A percentile compares a stretch with the other conserved stretches of the same genome.
phyloP scores from a whole-genome alignment of 2,329 filamentous ascomycete genomes.

The Colletotrichum camelliae region DNA sequence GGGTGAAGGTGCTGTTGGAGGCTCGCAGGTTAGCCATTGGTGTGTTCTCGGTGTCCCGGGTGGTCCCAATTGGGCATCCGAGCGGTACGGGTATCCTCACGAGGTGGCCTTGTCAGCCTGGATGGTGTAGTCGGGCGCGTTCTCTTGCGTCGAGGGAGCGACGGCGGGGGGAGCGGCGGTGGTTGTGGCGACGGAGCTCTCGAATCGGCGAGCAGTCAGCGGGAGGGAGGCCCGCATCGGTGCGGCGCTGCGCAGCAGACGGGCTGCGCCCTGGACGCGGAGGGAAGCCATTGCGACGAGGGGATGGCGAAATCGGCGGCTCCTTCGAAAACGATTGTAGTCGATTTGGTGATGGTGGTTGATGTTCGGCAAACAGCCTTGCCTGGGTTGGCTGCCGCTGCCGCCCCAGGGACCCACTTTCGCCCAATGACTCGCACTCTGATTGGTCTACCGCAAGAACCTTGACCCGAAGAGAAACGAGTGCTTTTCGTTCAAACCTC shows the following conservation, averaged over 20 bases:
- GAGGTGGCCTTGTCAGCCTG: slow-evolving; percentile 89
- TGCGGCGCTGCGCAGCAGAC: slow-evolving; percentile 54
- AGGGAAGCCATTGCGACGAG: slow-evolving; percentile 67
- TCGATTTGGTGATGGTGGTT: slow-evolving; percentile 21
- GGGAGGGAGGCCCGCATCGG: slow-evolving; percentile 42
- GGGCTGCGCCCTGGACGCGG: slow-evolving; percentile 59
- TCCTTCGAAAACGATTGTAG: background rate
- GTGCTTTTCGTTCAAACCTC: slow-evolving; percentile 51
- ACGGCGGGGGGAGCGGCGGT: slow-evolving; percentile 31
- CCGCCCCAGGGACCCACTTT: background rate
- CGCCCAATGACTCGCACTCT: slow-evolving; percentile 22
- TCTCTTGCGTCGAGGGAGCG: slow-evolving; percentile 49
- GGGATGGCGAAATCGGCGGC: background rate
- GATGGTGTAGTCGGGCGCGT: slow-evolving; percentile 82
- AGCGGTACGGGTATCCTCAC: slow-evolving; percentile 53
- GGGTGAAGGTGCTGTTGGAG: slow-evolving; percentile 79
- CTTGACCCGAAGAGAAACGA: slow-evolving; percentile 47
- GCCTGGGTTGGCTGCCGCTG: background rate
- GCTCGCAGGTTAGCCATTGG: slow-evolving; percentile 9
- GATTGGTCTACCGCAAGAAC: slow-evolving; percentile 50
- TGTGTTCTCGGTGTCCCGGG: background rate
- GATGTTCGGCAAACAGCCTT: slow-evolving; percentile 22
- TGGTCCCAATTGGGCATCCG: background rate
- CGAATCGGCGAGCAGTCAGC: slow-evolving; percentile 57
- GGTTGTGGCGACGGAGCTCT: slow-evolving; percentile 55